Percentiles rank a stretch among this genome's conserved stretches.
These are phyloP conservation scores for Botrytis aclada DNA, from an alignment of 2,329 filamentous ascomycete genomes.

Conservation along the genomic window DNA sequence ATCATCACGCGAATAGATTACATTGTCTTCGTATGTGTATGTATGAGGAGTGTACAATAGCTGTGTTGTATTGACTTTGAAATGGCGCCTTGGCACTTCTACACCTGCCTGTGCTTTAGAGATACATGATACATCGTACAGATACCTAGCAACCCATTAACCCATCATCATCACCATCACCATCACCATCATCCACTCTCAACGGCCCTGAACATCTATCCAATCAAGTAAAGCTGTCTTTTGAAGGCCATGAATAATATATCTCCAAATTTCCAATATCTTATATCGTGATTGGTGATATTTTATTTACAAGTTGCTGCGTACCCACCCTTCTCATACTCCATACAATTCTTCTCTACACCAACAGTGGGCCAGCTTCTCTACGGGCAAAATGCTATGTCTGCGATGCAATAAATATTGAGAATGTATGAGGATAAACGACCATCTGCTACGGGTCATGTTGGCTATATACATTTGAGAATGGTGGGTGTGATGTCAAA, in stretches of 20 bases:
- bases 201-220: not conserved
- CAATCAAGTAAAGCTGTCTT: not conserved
- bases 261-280: not conserved
- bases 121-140: not conserved
- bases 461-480: slow-evolving; percentile 42
- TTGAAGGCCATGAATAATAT: not conserved
- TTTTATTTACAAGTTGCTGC: not conserved
- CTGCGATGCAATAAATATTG: slow-evolving; percentile 51
- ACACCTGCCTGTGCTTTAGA: not conserved
- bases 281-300: not conserved
- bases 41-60: not conserved
- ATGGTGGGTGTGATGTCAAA: slow-evolving; percentile 57
- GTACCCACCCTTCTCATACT: slow-evolving; percentile 59
- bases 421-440: slow-evolving; percentile 55
- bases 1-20: not conserved
- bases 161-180: too few species aligned
- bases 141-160: too few species aligned
- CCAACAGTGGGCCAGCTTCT: slow-evolving; percentile 51
- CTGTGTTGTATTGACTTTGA: not conserved
- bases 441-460: slow-evolving; percentile 50
- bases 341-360: slow-evolving; percentile 55
- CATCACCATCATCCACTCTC: not conserved
- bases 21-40: not conserved
- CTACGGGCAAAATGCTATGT: slow-evolving; percentile 51
- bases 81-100: not conserved